Evolutionary conservation across 2,329 filamentous ascomycete species (phyloP).

Genomic region (Colletotrichum gloeosporioides): DNA sequence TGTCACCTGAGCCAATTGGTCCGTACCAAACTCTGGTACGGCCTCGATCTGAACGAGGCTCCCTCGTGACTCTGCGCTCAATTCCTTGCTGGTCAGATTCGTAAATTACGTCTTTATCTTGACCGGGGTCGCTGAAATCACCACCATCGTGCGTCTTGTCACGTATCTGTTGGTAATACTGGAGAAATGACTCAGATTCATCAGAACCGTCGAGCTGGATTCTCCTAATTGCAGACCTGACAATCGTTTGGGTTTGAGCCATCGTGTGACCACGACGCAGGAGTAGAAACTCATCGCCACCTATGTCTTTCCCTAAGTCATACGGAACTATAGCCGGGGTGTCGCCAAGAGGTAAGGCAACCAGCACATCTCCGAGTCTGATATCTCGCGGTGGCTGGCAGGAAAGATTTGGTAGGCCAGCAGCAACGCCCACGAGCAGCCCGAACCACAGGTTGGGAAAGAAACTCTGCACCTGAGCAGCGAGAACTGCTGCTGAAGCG

Average conservation of each 20-base stretch:
- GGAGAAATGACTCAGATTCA: background rate
- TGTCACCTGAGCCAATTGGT: slow-evolving; percentile 36
- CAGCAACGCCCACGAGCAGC: slow-evolving; percentile 40
- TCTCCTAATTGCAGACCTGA: slow-evolving; percentile 37
- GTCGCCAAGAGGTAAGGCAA: slow-evolving; percentile 29
- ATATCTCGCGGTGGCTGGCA: slow-evolving; percentile 34
- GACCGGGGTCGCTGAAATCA: background rate
- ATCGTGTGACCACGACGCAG: slow-evolving; percentile 29
- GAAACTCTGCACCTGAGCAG: slow-evolving; percentile 35
- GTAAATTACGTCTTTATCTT: slow-evolving; percentile 27
- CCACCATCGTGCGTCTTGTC: background rate
- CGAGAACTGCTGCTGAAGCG: slow-evolving; percentile 36
- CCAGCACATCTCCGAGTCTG: slow-evolving; percentile 42
- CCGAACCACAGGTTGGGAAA: slow-evolving; percentile 42
- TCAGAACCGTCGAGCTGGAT: slow-evolving; percentile 17
- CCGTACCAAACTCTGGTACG: slow-evolving; percentile 39
- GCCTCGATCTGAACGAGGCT: slow-evolving; percentile 15
- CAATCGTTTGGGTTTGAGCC: slow-evolving; percentile 31
- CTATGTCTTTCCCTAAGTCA: slow-evolving; percentile 37
- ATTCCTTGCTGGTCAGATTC: background rate
- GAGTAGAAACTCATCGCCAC: slow-evolving; percentile 25
- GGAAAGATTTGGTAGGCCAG: slow-evolving; percentile 34
- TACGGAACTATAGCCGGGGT: slow-evolving; percentile 34
- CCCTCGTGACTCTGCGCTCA: background rate
- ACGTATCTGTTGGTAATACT: background rate